A percentile compares a stretch with the other conserved stretches of the same genome.
These are phyloP conservation scores for Vitis hybrid DNA, from an alignment of 177 flowering plant species.

Conservation along the genomic window DNA sequence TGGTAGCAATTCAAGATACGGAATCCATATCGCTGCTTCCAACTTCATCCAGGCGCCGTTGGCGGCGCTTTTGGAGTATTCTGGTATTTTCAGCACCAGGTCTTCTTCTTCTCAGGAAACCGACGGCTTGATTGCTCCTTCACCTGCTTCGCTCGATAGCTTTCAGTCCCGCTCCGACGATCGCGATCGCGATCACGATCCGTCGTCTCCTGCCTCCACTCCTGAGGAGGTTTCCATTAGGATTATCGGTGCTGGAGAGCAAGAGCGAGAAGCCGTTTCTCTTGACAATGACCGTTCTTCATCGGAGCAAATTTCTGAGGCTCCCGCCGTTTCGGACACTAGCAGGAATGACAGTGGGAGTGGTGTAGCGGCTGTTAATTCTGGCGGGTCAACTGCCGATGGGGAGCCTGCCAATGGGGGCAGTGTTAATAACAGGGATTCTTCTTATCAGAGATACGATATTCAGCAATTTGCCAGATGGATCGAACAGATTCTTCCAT, in stretches of 20 bases:
- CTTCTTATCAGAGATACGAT: conserved; percentile 5
- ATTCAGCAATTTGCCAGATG: conserved; percentile 5
- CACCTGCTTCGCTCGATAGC: not conserved
- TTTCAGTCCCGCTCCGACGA: not conserved
- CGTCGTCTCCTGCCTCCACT: not conserved
- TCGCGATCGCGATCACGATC: too few relatives aligned
- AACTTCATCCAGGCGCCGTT: not conserved
- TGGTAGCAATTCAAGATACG: not conserved
- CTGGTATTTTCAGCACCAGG: not conserved
- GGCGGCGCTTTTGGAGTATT: not conserved
- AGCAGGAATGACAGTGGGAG: not conserved
- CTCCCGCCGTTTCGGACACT: not conserved
- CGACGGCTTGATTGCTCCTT: not conserved
- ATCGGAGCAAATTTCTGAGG: not conserved
- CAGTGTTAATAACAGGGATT: conserved; percentile 2
- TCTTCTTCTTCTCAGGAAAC: not conserved
- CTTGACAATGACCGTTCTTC: not conserved
- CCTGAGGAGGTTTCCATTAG: conserved; percentile 5
- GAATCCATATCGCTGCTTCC: not conserved
- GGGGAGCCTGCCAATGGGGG: not conserved
- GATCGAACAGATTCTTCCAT: conserved; percentile 9
- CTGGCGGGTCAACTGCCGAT: not conserved
- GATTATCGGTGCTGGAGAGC: not conserved
- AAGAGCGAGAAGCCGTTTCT: not conserved
- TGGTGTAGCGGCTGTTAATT: not conserved